Base-by-base conservation (phyloP, 2,329 filamentous ascomycete genomes). In the Talaromyces islandicus region DNA sequence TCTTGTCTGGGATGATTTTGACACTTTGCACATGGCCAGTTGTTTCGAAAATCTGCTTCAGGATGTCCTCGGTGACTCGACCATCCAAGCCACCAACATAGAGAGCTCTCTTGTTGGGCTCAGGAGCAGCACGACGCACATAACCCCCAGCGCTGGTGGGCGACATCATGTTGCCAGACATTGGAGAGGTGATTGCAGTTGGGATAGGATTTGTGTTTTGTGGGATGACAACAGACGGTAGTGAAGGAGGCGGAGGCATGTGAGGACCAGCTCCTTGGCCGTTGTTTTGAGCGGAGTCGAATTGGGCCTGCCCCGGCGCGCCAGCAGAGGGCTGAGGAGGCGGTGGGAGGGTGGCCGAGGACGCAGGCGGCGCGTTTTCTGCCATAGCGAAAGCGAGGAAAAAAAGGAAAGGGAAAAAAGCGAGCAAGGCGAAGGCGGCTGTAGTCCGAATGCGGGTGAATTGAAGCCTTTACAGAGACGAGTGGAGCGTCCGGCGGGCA, bases 1-100 rank as follows among this genome's bases (percentile, higher is more conserved):
- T 99, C 84, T 99, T 99, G 83, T 99, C 94, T 57, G 94, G 94
- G 75, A 99, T 99, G 73, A 99, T 97, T 83, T 99, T 99, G 74
- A 99, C 94, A 72, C 91, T 97, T 79, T 96, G 89, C 65, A 99
- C 94, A 78, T 99, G 94, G 60, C 94, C 94, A 62, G 92, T 97
- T 7, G 94, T 99, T 82, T 99, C 94, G 72, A 99, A 99, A 70
- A 97, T 97, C 77, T 97, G 93, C 72, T 92, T 91, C 75, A 97
- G 79, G 60, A 97, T 91, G 73, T 97, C 93, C 78, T 97, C 93
- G 32, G 93, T 97, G 64, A 97, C 93, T 66, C 94, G 86, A 69
- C 92, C 91, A 75, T 99, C 94, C 67, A 99, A 81, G 59, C 94
- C 94, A 64, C 94, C 94, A 61, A 99, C 91, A 71, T 99, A 99